Evolutionary conservation across 2,329 filamentous ascomycete genomes (phyloP), one percentile per base, ranked within the genome.

Genomic region (Byssothecium circinans): DNA sequence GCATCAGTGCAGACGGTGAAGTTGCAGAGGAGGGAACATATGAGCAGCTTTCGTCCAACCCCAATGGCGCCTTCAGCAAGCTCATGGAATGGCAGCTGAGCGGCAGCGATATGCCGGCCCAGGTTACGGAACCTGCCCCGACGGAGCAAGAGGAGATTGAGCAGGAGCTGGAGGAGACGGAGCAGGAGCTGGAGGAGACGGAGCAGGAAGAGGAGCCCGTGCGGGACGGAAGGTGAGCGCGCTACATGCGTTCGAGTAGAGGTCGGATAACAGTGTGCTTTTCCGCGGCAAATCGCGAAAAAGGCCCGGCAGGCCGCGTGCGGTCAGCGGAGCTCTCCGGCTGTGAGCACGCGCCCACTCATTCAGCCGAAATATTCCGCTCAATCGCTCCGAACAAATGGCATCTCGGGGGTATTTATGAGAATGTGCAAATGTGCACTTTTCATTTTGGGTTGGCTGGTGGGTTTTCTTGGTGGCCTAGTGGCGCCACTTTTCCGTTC

Each of bases 81-180:
- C 78, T 99, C 43, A 99, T 99, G 94, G 92, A 97, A 73, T 97
- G 91, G 91, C 94, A 99, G 74, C 88, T 97, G 83, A 94, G 82
- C 61, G 92, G 91, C 11, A 87, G 88, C 8, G 90, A 95, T 27
- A 53, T 54, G 7, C 60, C 60, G 15, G 37, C 55, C 1, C 58
- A 57, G 37, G 50, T 58, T 41, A 55, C 49, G 42, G 69, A 58
- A n/a, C 71, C 70, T 3, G 58, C 57, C 23, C 68, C 69, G 8
- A 78, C 69, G 6, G 75, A 78, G 63, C 71, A 76, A 33, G 78
- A 82, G 52, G 72, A 80, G 47, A 78, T 81, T 60, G 71, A 81
- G 53, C 40, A 52, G 15, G 68, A 75, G 37, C 49, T 76, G 33
- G 68, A 72, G 25, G 56, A 55, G 25, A 56, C 52, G 17, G 50